Evolutionary conservation across 2,329 filamentous ascomycete species (phyloP), one percentile per base, ranked within the genome.

Genomic region (Aspergillus glaucus): DNA sequence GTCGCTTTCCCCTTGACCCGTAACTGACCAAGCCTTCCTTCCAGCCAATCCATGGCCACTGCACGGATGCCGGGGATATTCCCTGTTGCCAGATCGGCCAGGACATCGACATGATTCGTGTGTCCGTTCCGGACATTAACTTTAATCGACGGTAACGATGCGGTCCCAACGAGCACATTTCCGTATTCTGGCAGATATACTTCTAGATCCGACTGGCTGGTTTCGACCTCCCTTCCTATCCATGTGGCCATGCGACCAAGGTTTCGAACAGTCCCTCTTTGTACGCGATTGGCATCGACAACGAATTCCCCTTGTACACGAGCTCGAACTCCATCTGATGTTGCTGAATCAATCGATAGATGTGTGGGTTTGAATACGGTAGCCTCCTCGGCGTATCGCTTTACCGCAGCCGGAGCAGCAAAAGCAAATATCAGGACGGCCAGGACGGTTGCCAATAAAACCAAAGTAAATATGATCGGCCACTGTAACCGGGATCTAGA

Each of bases 41-140:
- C 83, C 51, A 98, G 73, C 84, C 89, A 97, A 66, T 95, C 87
- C 65, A 93, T 89, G 43, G 88, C 89, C 54, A 97, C 79, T 50
- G 79, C 79, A 51, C 88, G 84, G 57, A 96, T 82, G 5, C 84
- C 85, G 47, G 90, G 82, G 12, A 88, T 74, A 60, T 90, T 81
- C 26, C 90, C 91, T 22, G 89, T 86, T 34, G 79, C 74, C 36
- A 97, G 70, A 52, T 93, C 84, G 39, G 86, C 80, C 47, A 93
- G 70, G 58, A 97, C 84, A 60, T 96, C 87, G 49, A 97, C 74
- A 49, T 80, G 74, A 2, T 88, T 97, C 14, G 77, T 81, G 59
- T 88, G 81, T 9, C 88, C 87, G 62, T 95, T 87, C 43, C 86
- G 78, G 45, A 97, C 80, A 62, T 84, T 82, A 51, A 96, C 76